phyloP scores from a whole-genome alignment of 345 rosid genomes.

The Linum usitatissimum region DNA sequence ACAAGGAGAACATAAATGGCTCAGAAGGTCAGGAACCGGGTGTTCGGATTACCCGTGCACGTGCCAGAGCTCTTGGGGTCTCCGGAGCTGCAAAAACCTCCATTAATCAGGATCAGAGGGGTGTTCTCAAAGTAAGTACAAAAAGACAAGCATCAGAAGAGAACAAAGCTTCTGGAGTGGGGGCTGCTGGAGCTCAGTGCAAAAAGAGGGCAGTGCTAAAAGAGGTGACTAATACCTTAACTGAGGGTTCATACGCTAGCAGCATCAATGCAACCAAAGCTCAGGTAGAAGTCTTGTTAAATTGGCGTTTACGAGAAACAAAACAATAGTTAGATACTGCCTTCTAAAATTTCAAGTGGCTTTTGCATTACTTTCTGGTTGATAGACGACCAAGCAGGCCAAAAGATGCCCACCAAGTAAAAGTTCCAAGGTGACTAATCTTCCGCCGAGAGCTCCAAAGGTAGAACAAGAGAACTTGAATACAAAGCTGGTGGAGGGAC shows the following conservation, averaged over 20 bases:
- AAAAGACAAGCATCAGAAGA: slow-evolving; percentile 45
- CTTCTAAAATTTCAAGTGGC: slow-evolving; percentile 6
- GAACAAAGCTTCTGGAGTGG: slow-evolving; percentile 27
- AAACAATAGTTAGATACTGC: slow-evolving; percentile 6
- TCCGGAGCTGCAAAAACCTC: slow-evolving; percentile 45
- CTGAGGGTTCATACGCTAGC: slow-evolving; percentile 22
- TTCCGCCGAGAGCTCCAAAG: slow-evolving; percentile 24
- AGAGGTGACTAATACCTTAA: slow-evolving; percentile 55
- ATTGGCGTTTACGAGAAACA: neutral
- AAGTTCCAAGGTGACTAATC: slow-evolving; percentile 20
- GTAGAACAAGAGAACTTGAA: slow-evolving; percentile 39
- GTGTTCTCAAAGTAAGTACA: slow-evolving; percentile 21
- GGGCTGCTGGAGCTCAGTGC: slow-evolving; percentile 30
- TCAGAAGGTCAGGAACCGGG: slow-evolving; percentile 29
- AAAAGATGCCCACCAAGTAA: slow-evolving; percentile 26
- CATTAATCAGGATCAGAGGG: slow-evolving; percentile 54
- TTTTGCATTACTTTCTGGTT: slow-evolving; percentile 13
- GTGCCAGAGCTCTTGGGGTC: slow-evolving; percentile 48
- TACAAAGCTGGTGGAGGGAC: slow-evolving; percentile 52
- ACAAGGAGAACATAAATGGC: slow-evolving; percentile 39
- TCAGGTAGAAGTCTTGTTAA: slow-evolving; percentile 29
- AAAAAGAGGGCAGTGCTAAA: slow-evolving; percentile 73
- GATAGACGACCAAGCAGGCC: slow-evolving; percentile 38
- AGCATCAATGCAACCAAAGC: slow-evolving; percentile 27
- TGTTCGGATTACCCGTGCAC: slow-evolving; percentile 57